Evolutionary conservation across 192 early-diverging fungal species (phyloP), one percentile per base, ranked within the genome.

Genomic region (Phlyctochytrium planicorne): DNA sequence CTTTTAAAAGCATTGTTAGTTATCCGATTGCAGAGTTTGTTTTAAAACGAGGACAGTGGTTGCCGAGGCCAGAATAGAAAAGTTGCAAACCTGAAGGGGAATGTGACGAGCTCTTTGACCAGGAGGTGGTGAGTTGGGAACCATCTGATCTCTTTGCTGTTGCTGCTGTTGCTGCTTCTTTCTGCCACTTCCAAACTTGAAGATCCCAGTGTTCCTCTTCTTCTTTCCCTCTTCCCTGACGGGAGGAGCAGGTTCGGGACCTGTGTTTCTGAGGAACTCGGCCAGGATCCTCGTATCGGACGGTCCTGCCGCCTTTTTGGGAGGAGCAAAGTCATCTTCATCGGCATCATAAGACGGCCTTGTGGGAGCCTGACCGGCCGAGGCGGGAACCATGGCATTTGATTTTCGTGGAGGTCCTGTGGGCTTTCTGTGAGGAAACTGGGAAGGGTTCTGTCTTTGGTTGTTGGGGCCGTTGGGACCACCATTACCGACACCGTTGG

Each of bases 321-420:
- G 34, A 20, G 30, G 53, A 29, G 30, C 37, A 29, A 77, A 73
- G 16, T 72, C 66, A 47, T 64, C 75, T 32, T 77, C 71, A 35
- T 73, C 71, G 59, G 68, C 60, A 50, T 59, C 53, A 6, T 65
- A 29, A n/a, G n/a, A n/a, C 10, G 40, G 40, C 10, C 20, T 47
- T 47, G 10, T 6, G 20, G 40, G 40, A 2, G 23, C 52, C 52
- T 10, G 6, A 12, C 55, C 55, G 6, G 55, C 55, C 12, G 55
- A 29, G 12, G 20, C 55, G 6, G 55, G 55, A 6, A 57, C 55
- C 55, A 57, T 10, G 6, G 40, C 40, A 20, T 20, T 6, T 20
- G 6, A 14, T 47, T 6, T 20, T 6, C 40, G 10, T 14, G 40
- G 40, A 6, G 40, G 10, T 14, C 40, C 40, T 6, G 40, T 47